phyloP scores from a whole-genome alignment of 2,329 filamentous ascomycete genomes.

The Tolypocladium cylindrosporum region DNA sequence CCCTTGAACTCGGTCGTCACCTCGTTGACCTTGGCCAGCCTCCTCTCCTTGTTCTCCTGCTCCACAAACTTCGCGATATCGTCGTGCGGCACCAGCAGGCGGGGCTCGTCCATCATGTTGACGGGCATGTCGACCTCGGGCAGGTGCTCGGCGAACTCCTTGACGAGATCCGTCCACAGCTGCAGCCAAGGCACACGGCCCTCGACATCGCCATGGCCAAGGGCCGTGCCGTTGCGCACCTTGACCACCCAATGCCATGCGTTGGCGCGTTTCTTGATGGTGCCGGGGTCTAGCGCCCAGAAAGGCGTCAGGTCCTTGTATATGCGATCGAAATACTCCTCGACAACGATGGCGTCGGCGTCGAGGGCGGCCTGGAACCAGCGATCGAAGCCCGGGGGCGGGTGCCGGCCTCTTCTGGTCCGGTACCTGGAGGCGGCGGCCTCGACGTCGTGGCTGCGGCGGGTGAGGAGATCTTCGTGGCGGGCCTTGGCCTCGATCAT shows the following conservation, averaged over 20 bases:
- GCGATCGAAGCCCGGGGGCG: conserved; percentile 52
- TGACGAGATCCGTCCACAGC: conserved; percentile 38
- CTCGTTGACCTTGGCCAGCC: conserved; percentile 29
- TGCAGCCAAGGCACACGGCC: conserved; percentile 33
- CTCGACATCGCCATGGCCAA: conserved; percentile 25
- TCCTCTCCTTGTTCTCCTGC: conserved; percentile 33
- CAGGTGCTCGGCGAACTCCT: conserved; percentile 40
- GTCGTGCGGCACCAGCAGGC: conserved; percentile 50
- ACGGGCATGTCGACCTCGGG: conserved; percentile 59
- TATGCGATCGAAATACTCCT: conserved; percentile 56
- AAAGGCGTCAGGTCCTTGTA: conserved; percentile 53
- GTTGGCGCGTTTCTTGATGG: conserved; percentile 27
- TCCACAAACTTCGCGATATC: conserved; percentile 40
- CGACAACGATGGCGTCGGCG: conserved; percentile 44
- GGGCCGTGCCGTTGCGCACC: conserved; percentile 35
- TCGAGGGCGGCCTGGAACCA: conserved; percentile 47
- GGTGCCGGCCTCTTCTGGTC: conserved; percentile 45
- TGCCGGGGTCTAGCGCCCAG: conserved; percentile 41
- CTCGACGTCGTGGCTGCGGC: conserved; percentile 36
- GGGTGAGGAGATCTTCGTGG: conserved; percentile 30
- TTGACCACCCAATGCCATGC: conserved; percentile 35
- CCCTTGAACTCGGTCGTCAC: conserved; percentile 34
- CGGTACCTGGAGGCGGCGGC: conserved; percentile 47
- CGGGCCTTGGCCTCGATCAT: conserved; percentile 34
- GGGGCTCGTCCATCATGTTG: conserved; percentile 54